Percentiles rank a stretch among this genome's conserved stretches.
Conservation (phyloP, 108 stramenopile species). For the Cylindrotheca fusiformis region DNA sequence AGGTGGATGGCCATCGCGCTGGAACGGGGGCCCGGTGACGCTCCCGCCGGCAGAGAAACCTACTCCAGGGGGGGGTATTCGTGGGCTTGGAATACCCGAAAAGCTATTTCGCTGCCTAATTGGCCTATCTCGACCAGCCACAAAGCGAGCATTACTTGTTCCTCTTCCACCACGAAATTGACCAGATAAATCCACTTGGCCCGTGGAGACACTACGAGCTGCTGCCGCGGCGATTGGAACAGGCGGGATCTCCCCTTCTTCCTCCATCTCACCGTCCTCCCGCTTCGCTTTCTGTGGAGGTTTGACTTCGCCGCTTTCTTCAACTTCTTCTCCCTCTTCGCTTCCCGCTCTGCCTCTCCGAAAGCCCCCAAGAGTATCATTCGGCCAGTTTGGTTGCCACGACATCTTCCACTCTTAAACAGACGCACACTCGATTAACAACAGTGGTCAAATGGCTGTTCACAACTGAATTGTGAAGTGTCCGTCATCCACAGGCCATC, state of each 20-base stretch:
- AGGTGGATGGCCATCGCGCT: background rate
- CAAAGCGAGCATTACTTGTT: background rate
- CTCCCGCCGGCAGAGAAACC: background rate
- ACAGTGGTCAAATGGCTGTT: too few species aligned
- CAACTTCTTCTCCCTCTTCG: constrained; percentile 26
- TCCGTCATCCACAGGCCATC: too few species aligned
- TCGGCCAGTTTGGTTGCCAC: constrained; percentile 19
- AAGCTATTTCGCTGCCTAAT: background rate
- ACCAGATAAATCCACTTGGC: too few species aligned
- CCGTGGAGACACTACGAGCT: too few species aligned
- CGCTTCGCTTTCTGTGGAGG: background rate
- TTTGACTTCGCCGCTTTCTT: constrained; percentile 38
- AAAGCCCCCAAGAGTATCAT: constrained; percentile 20
- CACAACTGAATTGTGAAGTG: too few species aligned
- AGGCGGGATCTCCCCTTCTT: constrained; percentile 7
- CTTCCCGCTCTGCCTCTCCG: background rate
- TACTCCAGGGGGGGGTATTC: background rate
- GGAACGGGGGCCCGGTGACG: background rate
- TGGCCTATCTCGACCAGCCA: background rate
- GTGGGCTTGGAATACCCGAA: background rate
- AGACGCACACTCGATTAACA: too few species aligned
- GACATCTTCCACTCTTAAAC: constrained; percentile 17
- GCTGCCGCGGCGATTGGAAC: constrained; percentile 8
- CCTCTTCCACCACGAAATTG: background rate
- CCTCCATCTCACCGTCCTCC: constrained; percentile 5